Base-by-base conservation (phyloP, 2,329 filamentous ascomycete genomes). In the Arthroderma sp. region DNA sequence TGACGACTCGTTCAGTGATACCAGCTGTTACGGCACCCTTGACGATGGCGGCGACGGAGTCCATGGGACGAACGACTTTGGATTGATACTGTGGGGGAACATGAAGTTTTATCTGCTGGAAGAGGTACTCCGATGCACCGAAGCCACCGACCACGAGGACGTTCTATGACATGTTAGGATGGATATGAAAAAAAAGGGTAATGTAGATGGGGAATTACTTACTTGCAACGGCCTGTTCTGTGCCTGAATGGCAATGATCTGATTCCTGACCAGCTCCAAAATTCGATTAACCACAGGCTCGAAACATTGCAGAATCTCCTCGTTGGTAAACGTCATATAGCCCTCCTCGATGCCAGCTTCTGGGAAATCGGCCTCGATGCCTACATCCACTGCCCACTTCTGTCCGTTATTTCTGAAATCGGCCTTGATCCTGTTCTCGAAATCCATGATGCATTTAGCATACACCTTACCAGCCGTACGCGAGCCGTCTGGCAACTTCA, bases 381-480 rank as follows among this genome's bases (percentile, higher is more conserved):
- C 93, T 54, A 98, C 93, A 70, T 98, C 93, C 19, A 97, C 91
- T 47, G 93, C 93, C 93, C 93, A 97, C 73, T 97, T 97, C 74
- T 97, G 91, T 54, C 91, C 91, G 72, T 96, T 97, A 77, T 97
- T 97, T 63, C 93, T 84, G 85, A 98, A 98, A 73, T 97, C 93
- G 54, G 93, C 93, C 80, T 98, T 98, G 81, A 98, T 96, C 72
- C 93, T 81, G 81, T 97, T 97, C 78, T 98, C 93, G 67, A 98
- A 98, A 74, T 98, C 93, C 91, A 97, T 97, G 74, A 98, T 97
- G 73, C 91, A 97, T 77, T 97, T 97, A 64, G 91, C 91, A 73
- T 97, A 97, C 56, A 98, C 93, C 73, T 91, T 90, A 44, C 91
- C 91, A n/a, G 93, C 91, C 2, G 90, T 97, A 76, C 91, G 94